A percentile compares a stretch with the other conserved stretches of the same genome.
Conservation (phyloP, 2,329 filamentous ascomycete genomes). For the Arthrobotrys sphaeroides region DNA sequence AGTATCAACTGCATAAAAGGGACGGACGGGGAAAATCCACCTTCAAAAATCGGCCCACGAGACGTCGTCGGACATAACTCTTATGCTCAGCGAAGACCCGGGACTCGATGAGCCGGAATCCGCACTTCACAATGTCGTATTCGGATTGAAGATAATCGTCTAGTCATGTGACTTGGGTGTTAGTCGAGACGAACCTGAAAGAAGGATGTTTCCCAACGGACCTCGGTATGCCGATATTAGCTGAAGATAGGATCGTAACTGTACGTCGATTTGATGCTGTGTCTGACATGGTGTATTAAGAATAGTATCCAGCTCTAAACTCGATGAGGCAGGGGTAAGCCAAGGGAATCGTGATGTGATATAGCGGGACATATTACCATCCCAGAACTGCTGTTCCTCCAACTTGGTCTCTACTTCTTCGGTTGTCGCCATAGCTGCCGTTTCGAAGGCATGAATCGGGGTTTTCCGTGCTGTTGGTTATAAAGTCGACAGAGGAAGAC, state of each 20-base stretch:
- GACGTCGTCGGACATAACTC: slow-evolving; percentile 89
- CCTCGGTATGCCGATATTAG: slow-evolving; percentile 78
- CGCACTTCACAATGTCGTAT: slow-evolving; percentile 81
- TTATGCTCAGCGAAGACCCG: slow-evolving; percentile 76
- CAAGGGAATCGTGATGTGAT: slow-evolving; percentile 15
- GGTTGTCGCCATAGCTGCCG: slow-evolving; percentile 43
- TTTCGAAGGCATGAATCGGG: slow-evolving; percentile 53
- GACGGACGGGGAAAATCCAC: slow-evolving; percentile 67
- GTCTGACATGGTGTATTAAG: slow-evolving; percentile 69
- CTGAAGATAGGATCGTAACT: slow-evolving; percentile 82
- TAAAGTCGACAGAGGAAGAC: not conserved
- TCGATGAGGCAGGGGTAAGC: slow-evolving; percentile 24
- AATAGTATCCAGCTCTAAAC: slow-evolving; percentile 75
- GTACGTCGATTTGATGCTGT: slow-evolving; percentile 80
- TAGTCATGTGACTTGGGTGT: slow-evolving; percentile 57
- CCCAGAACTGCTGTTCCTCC: slow-evolving; percentile 88
- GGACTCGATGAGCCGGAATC: slow-evolving; percentile 79
- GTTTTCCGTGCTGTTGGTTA: slow-evolving; percentile 3
- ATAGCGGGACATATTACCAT: slow-evolving; percentile 69
- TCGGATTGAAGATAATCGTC: slow-evolving; percentile 78
- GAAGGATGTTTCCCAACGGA: slow-evolving; percentile 59
- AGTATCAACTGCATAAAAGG: not conserved
- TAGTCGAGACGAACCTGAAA: slow-evolving; percentile 2
- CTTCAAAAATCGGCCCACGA: slow-evolving; percentile 88
- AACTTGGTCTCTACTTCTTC: slow-evolving; percentile 60